A percentile compares a stretch with the other conserved stretches of the same genome.
These are phyloP conservation scores for Lagenidium giganteum DNA, from an alignment of 352 stramenopile genomes.

Conservation along the genomic window DNA sequence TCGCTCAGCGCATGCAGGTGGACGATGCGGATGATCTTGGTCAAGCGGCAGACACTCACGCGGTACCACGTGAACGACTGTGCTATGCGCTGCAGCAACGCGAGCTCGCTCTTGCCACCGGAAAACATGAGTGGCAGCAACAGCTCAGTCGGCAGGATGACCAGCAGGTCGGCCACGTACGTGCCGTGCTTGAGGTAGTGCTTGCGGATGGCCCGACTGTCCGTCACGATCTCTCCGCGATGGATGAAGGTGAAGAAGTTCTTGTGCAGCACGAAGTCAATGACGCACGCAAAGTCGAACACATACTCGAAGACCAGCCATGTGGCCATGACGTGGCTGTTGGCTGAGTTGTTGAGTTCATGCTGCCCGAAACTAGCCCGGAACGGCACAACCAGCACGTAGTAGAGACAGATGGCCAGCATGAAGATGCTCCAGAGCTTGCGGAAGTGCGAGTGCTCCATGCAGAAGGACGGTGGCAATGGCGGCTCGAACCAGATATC, in stretches of 20 bases:
- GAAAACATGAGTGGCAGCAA: conserved; percentile 9
- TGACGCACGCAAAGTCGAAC: conserved; percentile 29
- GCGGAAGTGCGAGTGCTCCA: conserved; percentile 25
- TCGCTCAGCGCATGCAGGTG: conserved; percentile 46
- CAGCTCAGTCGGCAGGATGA: conserved; percentile 39
- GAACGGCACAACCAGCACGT: conserved; percentile 28
- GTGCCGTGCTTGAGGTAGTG: conserved; percentile 43
- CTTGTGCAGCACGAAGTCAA: conserved; percentile 56
- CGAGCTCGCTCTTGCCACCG: conserved; percentile 9
- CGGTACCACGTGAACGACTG: conserved; percentile 48
- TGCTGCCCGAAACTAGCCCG: conserved; percentile 29
- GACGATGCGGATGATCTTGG: conserved; percentile 45
- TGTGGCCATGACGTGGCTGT: background rate
- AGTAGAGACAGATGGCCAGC: conserved; percentile 30
- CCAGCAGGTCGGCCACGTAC: conserved; percentile 39
- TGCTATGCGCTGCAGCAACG: background rate
- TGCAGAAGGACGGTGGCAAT: conserved; percentile 15
- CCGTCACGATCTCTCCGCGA: conserved; percentile 32
- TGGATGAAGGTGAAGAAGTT: conserved; percentile 51
- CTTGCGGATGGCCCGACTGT: conserved; percentile 22
- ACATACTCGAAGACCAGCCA: conserved; percentile 40
- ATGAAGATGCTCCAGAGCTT: conserved; percentile 24
- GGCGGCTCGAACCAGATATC: conserved; percentile 29
- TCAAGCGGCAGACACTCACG: conserved; percentile 42
- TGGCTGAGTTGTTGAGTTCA: conserved; percentile 11